A percentile compares a stretch with the other conserved stretches of the same genome.
Evolutionary conservation across 139 green algal genomes (phyloP).

Genomic region (Chlorella vulgaris): DNA sequence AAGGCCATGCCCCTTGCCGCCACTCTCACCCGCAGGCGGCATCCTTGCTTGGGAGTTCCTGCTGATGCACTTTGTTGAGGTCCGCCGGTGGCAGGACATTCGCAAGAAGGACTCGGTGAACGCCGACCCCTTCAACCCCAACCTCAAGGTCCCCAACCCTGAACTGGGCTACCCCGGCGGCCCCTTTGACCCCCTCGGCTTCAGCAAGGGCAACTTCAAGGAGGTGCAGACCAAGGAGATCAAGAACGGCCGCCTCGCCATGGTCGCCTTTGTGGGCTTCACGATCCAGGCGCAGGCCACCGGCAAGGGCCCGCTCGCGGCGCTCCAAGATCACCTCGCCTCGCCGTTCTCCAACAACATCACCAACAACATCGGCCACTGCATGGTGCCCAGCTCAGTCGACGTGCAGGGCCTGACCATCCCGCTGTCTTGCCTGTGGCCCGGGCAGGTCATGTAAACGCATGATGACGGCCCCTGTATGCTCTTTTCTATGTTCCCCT

Average conservation of each 20-base stretch:
- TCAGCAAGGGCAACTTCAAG: slow-evolving; percentile 83
- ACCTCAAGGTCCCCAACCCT: slow-evolving; percentile 52
- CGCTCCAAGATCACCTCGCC: slow-evolving; percentile 57
- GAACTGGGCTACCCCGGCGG: slow-evolving; percentile 74
- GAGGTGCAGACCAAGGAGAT: slow-evolving; percentile 89
- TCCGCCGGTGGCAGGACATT: slow-evolving; percentile 85
- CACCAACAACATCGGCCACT: slow-evolving; percentile 77
- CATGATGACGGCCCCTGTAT: too few relatives aligned
- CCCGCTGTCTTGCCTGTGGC: slow-evolving; percentile 79
- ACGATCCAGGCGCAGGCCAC: slow-evolving; percentile 53
- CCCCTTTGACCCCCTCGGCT: slow-evolving; percentile 88
- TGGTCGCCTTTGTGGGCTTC: slow-evolving; percentile 87
- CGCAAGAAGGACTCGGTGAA: slow-evolving; percentile 67
- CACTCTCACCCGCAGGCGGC: slow-evolving; percentile 1
- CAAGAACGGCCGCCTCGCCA: slow-evolving; percentile 96
- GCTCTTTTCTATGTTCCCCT: too few relatives aligned
- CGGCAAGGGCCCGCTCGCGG: slow-evolving; percentile 66
- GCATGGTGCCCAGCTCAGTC: slow-evolving; percentile 63
- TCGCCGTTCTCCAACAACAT: slow-evolving; percentile 72
- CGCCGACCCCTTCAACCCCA: slow-evolving; percentile 33
- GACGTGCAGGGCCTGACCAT: slow-evolving; percentile 68
- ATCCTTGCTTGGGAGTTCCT: slow-evolving; percentile 77
- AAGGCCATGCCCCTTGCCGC: background rate
- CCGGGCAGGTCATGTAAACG: slow-evolving; percentile 40
- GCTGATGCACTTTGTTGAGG: slow-evolving; percentile 86